phyloP scores from a whole-genome alignment of 2,329 filamentous ascomycete genomes.

The Cercospora janseana region DNA sequence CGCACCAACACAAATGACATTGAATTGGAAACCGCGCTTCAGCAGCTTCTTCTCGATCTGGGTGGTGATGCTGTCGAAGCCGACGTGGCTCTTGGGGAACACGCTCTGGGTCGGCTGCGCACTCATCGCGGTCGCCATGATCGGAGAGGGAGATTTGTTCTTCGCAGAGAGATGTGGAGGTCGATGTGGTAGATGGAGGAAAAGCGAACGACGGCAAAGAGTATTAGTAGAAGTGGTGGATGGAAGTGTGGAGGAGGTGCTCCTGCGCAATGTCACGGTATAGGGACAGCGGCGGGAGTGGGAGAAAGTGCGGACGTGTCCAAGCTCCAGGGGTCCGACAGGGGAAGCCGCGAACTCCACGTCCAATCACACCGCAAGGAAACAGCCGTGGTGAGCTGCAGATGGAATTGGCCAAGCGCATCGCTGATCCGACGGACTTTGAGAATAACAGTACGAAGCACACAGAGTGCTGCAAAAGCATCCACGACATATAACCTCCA shows the following conservation, averaged over 20 bases:
- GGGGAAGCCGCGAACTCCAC: conserved; percentile 16
- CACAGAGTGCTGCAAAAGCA: conserved; percentile 6
- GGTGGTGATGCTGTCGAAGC: conserved; percentile 99
- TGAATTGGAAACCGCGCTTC: conserved; percentile 99
- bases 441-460: conserved; percentile 2
- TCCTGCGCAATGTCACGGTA: conserved; percentile 13
- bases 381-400: conserved; percentile 19
- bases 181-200: not conserved
- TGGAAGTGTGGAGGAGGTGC: conserved; percentile 12
- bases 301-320: conserved; percentile 23
- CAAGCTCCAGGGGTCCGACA: conserved; percentile 25
- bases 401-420: conserved; percentile 9
- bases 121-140: conserved; percentile 41
- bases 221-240: conserved; percentile 13
- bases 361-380: conserved; percentile 18
- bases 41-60: conserved; percentile 99
- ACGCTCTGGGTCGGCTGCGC: conserved; percentile 56
- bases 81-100: conserved; percentile 96
- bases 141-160: conserved; percentile 2
- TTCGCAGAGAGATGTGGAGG: conserved; percentile 9
- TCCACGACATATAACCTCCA: conserved; percentile 7
- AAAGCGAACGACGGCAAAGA: conserved; percentile 13
- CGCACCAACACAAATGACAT: conserved; percentile 98
- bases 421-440: not conserved
- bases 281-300: conserved; percentile 12